A percentile compares a stretch with the other conserved stretches of the same genome.
phyloP scores from a whole-genome alignment of 2,329 filamentous ascomycete genomes.

The Colletotrichum somersetense region DNA sequence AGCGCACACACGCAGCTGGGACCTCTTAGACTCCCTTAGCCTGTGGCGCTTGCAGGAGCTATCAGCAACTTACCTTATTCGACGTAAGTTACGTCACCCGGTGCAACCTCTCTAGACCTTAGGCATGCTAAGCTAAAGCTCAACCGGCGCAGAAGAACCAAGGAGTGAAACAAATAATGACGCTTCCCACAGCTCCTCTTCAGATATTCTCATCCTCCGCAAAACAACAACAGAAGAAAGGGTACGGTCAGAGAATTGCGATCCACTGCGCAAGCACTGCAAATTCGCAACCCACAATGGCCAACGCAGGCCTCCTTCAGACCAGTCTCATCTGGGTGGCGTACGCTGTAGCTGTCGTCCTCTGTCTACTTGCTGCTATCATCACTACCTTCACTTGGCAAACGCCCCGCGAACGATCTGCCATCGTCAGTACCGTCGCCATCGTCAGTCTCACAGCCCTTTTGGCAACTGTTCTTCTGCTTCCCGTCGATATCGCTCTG shows the following conservation, averaged over 20 bases:
- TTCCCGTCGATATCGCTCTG: slow-evolving; percentile 95
- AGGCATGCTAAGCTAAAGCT: slow-evolving; percentile 35
- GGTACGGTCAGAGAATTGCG: neutral
- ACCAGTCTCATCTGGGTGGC: slow-evolving; percentile 94
- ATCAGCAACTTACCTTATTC: neutral
- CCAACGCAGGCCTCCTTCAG: slow-evolving; percentile 76
- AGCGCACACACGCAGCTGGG: slow-evolving; percentile 7
- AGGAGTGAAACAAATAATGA: slow-evolving; percentile 37
- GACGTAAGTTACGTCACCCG: slow-evolving; percentile 18
- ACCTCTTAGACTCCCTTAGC: neutral
- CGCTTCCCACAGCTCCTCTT: slow-evolving; percentile 19
- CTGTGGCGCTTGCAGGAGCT: neutral
- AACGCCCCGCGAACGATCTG: slow-evolving; percentile 85
- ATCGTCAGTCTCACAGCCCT: slow-evolving; percentile 89
- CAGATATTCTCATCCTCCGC: slow-evolving; percentile 1
- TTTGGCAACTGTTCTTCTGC: slow-evolving; percentile 89
- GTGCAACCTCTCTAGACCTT: slow-evolving; percentile 12
- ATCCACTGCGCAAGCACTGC: neutral
- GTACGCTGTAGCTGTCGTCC: slow-evolving; percentile 84
- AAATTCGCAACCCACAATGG: slow-evolving; percentile 47
- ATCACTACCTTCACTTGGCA: slow-evolving; percentile 95
- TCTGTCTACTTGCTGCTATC: slow-evolving; percentile 81
- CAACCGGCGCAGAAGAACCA: slow-evolving; percentile 23
- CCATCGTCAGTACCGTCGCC: slow-evolving; percentile 84
- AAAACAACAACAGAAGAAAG: slow-evolving; percentile 27